phyloP scores from a whole-genome alignment of 345 rosid species.

The Populus tremula region DNA sequence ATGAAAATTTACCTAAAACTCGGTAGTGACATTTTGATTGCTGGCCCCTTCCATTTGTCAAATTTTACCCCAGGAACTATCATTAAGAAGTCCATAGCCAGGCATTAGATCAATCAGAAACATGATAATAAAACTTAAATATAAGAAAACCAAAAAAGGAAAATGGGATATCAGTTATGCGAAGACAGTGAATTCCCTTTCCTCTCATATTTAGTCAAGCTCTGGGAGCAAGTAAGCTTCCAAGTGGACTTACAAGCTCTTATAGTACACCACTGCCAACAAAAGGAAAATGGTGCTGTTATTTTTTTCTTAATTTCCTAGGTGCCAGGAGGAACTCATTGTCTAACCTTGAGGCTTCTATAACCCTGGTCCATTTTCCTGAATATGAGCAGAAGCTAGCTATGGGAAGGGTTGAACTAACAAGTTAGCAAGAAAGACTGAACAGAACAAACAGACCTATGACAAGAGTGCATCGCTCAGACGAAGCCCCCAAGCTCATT shows the following conservation, averaged over 20 bases:
- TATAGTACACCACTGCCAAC: neutral
- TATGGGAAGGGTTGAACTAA: neutral
- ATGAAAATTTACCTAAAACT: constrained; percentile 69
- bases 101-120: neutral
- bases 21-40: constrained; percentile 73
- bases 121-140: neutral
- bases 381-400: neutral
- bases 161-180: neutral
- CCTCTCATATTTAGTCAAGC: neutral
- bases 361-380: neutral
- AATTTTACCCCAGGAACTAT: constrained; percentile 40
- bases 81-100: constrained; percentile 14
- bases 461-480: neutral
- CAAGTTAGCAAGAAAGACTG: neutral
- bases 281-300: neutral
- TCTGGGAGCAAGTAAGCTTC: neutral
- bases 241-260: neutral
- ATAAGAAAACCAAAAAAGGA: neutral
- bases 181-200: neutral
- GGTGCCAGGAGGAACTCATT: neutral
- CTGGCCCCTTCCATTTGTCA: constrained; percentile 61
- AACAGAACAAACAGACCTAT: neutral
- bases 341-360: neutral
- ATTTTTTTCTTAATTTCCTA: neutral
- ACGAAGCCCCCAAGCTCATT: neutral